Percentiles rank a stretch among this genome's conserved stretches.
Evolutionary conservation across 345 rosid species (phyloP).

Genomic region (Salix brachista): DNA sequence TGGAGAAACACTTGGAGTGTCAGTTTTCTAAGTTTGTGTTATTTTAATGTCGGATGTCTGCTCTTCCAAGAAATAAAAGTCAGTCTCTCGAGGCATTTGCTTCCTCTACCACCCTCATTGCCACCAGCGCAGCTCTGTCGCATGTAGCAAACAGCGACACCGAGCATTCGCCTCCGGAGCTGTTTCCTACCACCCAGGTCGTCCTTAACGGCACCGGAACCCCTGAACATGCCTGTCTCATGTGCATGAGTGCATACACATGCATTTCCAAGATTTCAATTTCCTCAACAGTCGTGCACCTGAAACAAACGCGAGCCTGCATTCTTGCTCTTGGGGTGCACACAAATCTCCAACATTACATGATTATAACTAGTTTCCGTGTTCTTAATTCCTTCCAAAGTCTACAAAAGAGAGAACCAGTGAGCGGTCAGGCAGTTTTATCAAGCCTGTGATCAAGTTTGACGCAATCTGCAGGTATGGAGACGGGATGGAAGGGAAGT

Average conservation of each 20-base stretch:
- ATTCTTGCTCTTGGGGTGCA: slow-evolving; percentile 11
- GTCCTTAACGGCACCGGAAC: slow-evolving; percentile 37
- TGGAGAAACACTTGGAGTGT: neutral
- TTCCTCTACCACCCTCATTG: slow-evolving; percentile 28
- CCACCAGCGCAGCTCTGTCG: slow-evolving; percentile 17
- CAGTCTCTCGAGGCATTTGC: slow-evolving; percentile 42
- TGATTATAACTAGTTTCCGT: neutral
- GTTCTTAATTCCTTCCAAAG: neutral
- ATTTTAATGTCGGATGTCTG: slow-evolving; percentile 17
- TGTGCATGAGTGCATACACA: slow-evolving; percentile 23
- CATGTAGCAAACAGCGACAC: slow-evolving; percentile 36
- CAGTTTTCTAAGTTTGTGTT: neutral
- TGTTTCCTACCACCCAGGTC: slow-evolving; percentile 21
- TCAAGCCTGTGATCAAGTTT: neutral
- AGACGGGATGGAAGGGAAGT: slow-evolving; percentile 44
- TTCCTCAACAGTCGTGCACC: neutral
- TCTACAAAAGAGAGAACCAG: neutral
- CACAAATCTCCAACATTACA: neutral
- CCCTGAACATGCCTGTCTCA: slow-evolving; percentile 24
- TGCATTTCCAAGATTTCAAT: slow-evolving; percentile 20
- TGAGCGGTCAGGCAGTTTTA: neutral
- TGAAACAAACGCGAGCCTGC: neutral
- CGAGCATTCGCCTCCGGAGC: slow-evolving; percentile 33
- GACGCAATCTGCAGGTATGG: slow-evolving; percentile 33
- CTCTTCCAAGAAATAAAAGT: slow-evolving; percentile 25